Base-by-base conservation (phyloP, 202 grass and related monocot genomes). In the Setaria italica region DNA sequence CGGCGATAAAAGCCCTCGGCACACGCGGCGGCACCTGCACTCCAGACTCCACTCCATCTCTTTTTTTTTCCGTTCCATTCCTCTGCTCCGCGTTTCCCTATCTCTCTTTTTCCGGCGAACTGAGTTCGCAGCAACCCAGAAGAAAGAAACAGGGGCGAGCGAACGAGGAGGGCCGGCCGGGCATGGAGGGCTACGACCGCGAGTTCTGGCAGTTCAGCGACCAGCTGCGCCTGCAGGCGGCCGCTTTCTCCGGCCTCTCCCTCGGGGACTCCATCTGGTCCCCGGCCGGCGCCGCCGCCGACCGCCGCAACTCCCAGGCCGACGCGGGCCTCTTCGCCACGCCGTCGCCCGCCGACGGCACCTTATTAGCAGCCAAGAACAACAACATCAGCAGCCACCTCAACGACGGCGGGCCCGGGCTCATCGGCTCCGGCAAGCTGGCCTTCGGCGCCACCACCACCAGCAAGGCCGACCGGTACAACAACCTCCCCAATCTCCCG, bases 181-280 rank as follows among this genome's bases (percentile, higher is more conserved):
- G n/a, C 30, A 97, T 99, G 85, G 92, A 97, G 60, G 77, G 84
- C 48, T 87, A 92, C 85, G 89, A 90, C 59, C 87, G 90, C 34
- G 85, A 93, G 85, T 99, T 99, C 91, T 96, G 92, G 90, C 92
- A 99, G 75, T 99, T 99, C 94, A 95, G 91, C 87, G 97, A 99
- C 71, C 94, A 92, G 90, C 90, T 96, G 30, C 85, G 97, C 30
- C 90, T 96, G 49, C 92, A 99, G 80, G 92, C 97, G 49, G 73
- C 86, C 74, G 76, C 69, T 80, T 90, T 99, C 72, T 94, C 97
- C 11, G 82, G 68, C 58, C 91, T 99, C 60, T 99, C 94, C 25
- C 84, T 99, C 77, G 97, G 88, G 19, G 94, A 94, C 76, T 91
- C 86, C 82, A 99, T 99, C 88, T 99, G 97, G 97, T 90, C 83